Conservation (phyloP, 2,329 filamentous ascomycete species). For the Hymenotorrendiella dingleyae region DNA sequence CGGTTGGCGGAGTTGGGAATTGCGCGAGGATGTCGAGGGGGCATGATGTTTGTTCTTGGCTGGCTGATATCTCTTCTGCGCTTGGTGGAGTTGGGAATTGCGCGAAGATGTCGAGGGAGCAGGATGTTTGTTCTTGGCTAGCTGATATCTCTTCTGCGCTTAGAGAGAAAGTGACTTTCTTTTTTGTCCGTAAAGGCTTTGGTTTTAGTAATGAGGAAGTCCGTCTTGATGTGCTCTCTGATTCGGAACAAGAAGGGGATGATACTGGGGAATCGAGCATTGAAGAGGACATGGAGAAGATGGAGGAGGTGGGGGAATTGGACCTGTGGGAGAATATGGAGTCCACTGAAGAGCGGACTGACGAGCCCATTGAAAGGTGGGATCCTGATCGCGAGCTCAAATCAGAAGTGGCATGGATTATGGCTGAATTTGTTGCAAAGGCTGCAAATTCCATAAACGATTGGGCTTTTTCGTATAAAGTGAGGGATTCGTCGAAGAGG, state of each 20-base stretch:
- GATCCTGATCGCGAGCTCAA: constrained; percentile 7
- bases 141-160: constrained; percentile 4
- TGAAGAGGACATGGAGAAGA: constrained; percentile 16
- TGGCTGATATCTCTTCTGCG: constrained; percentile 5
- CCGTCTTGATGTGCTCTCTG: neutral
- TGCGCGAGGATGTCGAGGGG: constrained; percentile 8
- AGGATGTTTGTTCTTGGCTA: neutral
- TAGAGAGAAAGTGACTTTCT: constrained; percentile 27
- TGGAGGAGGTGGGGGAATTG: constrained; percentile 14
- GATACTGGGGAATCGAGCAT: constrained; percentile 11
- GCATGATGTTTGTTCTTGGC: neutral
- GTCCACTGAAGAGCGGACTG: constrained; percentile 25
- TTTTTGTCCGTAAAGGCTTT: constrained; percentile 17
- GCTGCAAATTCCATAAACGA: constrained; percentile 19
- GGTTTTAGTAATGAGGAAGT: constrained; percentile 4
- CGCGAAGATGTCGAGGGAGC: constrained; percentile 7
- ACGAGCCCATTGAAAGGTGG: constrained; percentile 19
- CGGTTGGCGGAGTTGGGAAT: constrained; percentile 16
- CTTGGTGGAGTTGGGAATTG: constrained; percentile 16
- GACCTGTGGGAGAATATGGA: constrained; percentile 25
- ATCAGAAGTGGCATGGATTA: neutral
- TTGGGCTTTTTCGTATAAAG: constrained; percentile 23
- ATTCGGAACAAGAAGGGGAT: constrained; percentile 5
- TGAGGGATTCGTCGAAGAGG: constrained; percentile 25
- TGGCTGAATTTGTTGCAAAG: constrained; percentile 15